Percentiles rank a stretch among this genome's conserved stretches.
Conservation (phyloP, 2,329 filamentous ascomycete species). For the Hymenoscyphus linearis region DNA sequence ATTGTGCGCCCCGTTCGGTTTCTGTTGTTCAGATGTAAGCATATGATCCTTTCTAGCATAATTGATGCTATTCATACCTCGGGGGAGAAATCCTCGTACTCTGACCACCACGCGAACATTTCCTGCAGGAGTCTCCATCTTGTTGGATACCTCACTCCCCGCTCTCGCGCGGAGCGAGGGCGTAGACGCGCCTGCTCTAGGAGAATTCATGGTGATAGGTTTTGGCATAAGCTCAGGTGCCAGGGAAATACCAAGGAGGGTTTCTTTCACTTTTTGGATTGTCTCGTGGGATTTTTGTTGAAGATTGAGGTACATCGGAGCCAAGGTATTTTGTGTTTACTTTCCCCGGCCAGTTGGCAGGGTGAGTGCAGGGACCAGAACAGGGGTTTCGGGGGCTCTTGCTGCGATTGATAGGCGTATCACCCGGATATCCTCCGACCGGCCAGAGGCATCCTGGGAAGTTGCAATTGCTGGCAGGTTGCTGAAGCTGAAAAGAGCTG, state of each 20-base stretch:
- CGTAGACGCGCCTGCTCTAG: slow-evolving; percentile 68
- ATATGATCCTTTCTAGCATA: background rate
- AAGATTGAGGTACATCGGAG: slow-evolving; percentile 26
- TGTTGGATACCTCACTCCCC: slow-evolving; percentile 50
- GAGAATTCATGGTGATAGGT: slow-evolving; percentile 33
- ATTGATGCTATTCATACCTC: slow-evolving; percentile 49
- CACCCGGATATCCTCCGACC: too few species aligned
- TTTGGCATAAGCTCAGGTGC: slow-evolving; percentile 43
- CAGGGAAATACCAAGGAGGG: slow-evolving; percentile 36
- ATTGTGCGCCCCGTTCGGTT: slow-evolving; percentile 71
- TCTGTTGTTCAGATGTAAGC: slow-evolving; percentile 49
- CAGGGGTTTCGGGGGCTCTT: background rate
- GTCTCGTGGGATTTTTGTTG: slow-evolving; percentile 25
- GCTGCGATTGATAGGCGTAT: background rate
- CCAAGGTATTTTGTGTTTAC: slow-evolving; percentile 10
- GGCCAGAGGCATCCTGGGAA: too few species aligned
- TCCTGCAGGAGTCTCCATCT: slow-evolving; percentile 54
- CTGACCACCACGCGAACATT: slow-evolving; percentile 81
- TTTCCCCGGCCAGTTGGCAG: slow-evolving; percentile 10
- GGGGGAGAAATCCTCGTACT: slow-evolving; percentile 70
- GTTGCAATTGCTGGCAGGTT: too few species aligned
- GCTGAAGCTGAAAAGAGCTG: too few species aligned
- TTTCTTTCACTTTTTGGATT: slow-evolving; percentile 28
- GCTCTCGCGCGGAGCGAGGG: slow-evolving; percentile 72
- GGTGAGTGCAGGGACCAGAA: slow-evolving; percentile 9